Conservation (phyloP, 805 yeast species). For the Starmerella potacharoeniae region DNA sequence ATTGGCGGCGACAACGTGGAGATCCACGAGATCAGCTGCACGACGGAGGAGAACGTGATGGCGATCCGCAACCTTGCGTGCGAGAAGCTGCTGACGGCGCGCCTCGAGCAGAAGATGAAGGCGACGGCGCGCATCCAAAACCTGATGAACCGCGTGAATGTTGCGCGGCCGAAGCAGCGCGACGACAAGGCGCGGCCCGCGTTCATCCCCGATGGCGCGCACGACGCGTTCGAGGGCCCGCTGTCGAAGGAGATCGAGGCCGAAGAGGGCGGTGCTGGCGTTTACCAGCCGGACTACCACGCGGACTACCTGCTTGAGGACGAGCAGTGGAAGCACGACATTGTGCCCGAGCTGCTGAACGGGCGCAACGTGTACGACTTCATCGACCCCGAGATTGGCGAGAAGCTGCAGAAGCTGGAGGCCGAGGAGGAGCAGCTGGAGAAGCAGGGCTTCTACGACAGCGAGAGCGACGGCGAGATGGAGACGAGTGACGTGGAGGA, state of each 20-base stretch:
- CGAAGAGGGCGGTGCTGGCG: conserved; percentile 99
- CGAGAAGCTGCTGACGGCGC: conserved; percentile 86
- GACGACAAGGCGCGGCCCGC: conserved; percentile 72
- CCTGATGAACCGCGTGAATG: conserved; percentile 90
- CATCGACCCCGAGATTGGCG: conserved; percentile 90
- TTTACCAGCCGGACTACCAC: conserved; percentile 82
- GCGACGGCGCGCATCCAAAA: conserved; percentile 79
- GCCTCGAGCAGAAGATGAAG: conserved; percentile 93
- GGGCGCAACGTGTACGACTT: conserved; percentile 96
- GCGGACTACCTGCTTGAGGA: conserved; percentile 87
- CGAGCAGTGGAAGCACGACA: conserved; percentile 95
- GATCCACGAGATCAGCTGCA: conserved; percentile 85
- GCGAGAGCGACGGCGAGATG: conserved; percentile 41
- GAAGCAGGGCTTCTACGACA: conserved; percentile 88
- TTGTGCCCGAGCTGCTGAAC: conserved; percentile 91
- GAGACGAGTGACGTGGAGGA: conserved; percentile 57
- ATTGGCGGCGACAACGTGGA: conserved; percentile 66
- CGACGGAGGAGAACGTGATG: conserved; percentile 90
- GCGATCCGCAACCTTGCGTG: conserved; percentile 93
- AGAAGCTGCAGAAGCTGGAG: conserved; percentile 87
- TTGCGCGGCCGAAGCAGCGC: conserved; percentile 77
- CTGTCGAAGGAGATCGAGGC: conserved; percentile 83
- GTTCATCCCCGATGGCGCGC: conserved; percentile 68
- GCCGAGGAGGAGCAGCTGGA: conserved; percentile 94
- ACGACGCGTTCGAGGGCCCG: conserved; percentile 59